Evolutionary conservation across 2,329 filamentous ascomycete genomes (phyloP).

Genomic region (Fusarium goolgardi): DNA sequence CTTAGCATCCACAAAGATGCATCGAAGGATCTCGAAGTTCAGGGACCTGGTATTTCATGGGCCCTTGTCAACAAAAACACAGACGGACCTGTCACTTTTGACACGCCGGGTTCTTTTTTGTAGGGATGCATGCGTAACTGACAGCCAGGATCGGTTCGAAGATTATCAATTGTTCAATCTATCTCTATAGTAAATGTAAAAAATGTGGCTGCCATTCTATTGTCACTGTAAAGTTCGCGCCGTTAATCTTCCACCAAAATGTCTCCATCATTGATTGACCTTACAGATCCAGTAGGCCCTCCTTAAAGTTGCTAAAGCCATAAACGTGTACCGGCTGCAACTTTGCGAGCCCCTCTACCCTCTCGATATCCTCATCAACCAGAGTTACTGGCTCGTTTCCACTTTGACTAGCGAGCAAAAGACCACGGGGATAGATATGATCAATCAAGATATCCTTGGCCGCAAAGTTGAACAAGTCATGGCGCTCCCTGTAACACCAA

Average conservation of each 20-base stretch:
- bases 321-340: conserved; percentile 7
- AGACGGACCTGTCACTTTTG: not conserved
- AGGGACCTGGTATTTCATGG: not conserved
- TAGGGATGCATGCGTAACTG: not conserved
- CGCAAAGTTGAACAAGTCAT: conserved; percentile 3
- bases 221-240: not conserved
- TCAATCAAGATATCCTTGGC: not conserved
- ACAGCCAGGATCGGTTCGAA: not conserved
- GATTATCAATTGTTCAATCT: conserved; percentile 1
- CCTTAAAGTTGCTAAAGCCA: conserved; percentile 4
- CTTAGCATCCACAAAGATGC: not conserved
- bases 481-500: conserved; percentile 11
- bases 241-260: not conserved
- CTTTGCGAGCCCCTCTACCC: not conserved
- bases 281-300: not conserved
- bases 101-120: not conserved
- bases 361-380: not conserved
- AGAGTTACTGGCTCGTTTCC: not conserved
- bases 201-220: not conserved
- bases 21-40: not conserved
- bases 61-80: not conserved
- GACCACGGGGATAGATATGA: conserved; percentile 11
- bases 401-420: not conserved
- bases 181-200: not conserved
- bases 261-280: not conserved